Evolutionary conservation across 495 filamentous ascomycete genomes (phyloP), one percentile per base, ranked within the genome.

Genomic region (Neurospora africana): DNA sequence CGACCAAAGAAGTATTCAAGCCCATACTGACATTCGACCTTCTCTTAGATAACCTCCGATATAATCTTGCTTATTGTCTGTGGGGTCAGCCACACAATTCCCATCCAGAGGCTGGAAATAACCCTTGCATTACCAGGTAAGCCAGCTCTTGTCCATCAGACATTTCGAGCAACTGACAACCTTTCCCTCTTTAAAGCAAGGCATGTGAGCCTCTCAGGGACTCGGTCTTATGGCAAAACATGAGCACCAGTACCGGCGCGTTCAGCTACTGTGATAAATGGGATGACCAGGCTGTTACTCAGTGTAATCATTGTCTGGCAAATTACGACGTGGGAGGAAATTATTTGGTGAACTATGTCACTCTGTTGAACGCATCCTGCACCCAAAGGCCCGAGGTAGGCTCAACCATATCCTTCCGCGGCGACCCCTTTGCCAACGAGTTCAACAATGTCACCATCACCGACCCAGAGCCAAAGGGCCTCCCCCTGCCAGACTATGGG

Each of bases 351-450:
- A 86, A 86, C 75, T 86, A 81, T 73, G 70, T 88, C 69, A 79
- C 77, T 36, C 79, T 86, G 33, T 75, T 88, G 13, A 77, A 86
- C 58, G 84, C 84, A 8, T 84, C 81, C 27, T 88, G 86, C 73
- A 73, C 76, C 40, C 81, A 87, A 38, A 77, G 75, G 38, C 83
- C 84, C 19, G 72, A 71, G 4, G 72, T 76, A 0, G 83, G 83
- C 6, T 72, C 76, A 2, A 82, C 79, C 15, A 70, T 88, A 37
- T 82, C 83, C 11, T 69, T 88, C n/a, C 67, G 79, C 15, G 84
- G 86, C 39, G 75, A 82, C 36, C 77, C 89, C 4, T 88, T 93
- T 53, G 82, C 83, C 38, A 71, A 69, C 10, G 71, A 73, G 36
- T 78, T 81, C 1, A 65, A 65, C 53, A 65, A 65, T 33, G 78